Evolutionary conservation across 164 flowering plant species (phyloP).

Genomic region (Liriodendron chinense): DNA sequence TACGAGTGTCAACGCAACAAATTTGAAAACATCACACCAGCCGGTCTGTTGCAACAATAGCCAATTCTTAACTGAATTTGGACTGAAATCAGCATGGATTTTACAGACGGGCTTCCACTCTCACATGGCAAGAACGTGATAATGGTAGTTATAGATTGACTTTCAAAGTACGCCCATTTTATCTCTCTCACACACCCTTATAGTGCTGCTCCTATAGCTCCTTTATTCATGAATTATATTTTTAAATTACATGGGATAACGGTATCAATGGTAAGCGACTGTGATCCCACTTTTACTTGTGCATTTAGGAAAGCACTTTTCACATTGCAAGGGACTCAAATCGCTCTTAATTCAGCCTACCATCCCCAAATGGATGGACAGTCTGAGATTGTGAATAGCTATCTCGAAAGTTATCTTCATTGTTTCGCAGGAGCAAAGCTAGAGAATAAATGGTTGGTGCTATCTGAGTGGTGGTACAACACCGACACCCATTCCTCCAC

Average conservation of each 20-base stretch:
- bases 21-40: neutral
- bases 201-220: neutral
- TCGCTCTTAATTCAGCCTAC: neutral
- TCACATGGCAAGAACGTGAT: neutral
- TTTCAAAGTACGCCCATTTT: constrained; percentile 3
- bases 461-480: neutral
- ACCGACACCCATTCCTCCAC: neutral
- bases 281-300: constrained; percentile 1
- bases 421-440: neutral
- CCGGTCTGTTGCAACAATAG: neutral
- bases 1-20: constrained; percentile 1
- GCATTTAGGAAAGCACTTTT: neutral
- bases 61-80: neutral
- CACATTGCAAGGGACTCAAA: neutral
- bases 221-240: neutral
- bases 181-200: neutral
- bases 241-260: constrained; percentile 2
- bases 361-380: constrained; percentile 8
- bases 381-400: neutral
- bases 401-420: neutral
- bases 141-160: constrained; percentile 1
- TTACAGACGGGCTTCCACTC: constrained; percentile 1
- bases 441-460: neutral
- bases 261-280: neutral
- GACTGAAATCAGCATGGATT: neutral